Evolutionary conservation across 1,284 basidiomycete genomes (phyloP), one percentile per base, ranked within the genome.

Genomic region (Anthracocystis walkeri): DNA sequence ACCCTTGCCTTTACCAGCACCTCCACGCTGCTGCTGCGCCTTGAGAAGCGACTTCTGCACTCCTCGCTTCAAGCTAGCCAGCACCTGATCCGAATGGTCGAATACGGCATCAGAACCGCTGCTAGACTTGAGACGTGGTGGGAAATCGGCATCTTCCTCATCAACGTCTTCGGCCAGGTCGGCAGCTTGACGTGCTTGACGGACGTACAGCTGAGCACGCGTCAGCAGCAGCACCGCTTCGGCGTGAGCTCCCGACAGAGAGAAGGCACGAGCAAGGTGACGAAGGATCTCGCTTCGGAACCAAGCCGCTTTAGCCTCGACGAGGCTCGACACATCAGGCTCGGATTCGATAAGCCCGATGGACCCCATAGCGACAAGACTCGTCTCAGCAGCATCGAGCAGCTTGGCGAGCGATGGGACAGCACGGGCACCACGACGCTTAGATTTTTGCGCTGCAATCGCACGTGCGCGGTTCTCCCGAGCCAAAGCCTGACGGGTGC

Each of bases 281-380:
- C 65, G 63, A 11, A 84, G 61, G 44, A 83, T 72, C 60, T 79
- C 77, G 50, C 79, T 75, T 25, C 78, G 70, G 78, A 82, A 84
- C 77, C 75, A 82, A 3, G 78, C 79, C 4, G 78, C 72, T 63
- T 85, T 84, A 29, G 81, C 81, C 52, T 85, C 83, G 33, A 85
- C 65, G 21, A 85, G 66, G 45, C 76, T 80, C 33, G 81, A 80
- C 3, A 83, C 75, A 48, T 85, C 82, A 21, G 83, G 79, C 58
- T 85, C 80, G 18, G 76, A 75, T 64, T 85, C 83, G 57, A 84
- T 74, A 42, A 85, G 65, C 11, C 49, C 65, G 21, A 85, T 75
- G 5, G 75, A 78, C 25, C 79, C 77, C 56, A 84, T 80, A 3
- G 77, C 77, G 18, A 70, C 60, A 29, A 84, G 71, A 29, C 74